Percentiles rank a stretch among this genome's conserved stretches.
Evolutionary conservation across 2,329 filamentous ascomycete species (phyloP).

Genomic region (Colletotrichum sp.): DNA sequence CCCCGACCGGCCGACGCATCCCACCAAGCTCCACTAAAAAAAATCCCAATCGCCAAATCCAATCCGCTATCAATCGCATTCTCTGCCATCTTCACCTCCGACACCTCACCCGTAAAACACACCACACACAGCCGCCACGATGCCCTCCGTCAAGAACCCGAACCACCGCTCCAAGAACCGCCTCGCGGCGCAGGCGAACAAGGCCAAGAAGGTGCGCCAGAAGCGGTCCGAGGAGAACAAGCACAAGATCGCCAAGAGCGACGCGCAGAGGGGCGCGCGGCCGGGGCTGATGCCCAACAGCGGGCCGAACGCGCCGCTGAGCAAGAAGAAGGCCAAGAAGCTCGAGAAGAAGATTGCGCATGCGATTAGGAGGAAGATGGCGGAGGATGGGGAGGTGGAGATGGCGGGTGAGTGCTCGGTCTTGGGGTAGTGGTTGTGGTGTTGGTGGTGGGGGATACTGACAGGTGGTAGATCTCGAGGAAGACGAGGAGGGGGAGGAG

Average conservation of each 20-base stretch:
- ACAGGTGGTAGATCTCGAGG: not conserved
- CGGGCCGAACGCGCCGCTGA: constrained; percentile 55
- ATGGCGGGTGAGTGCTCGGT: constrained; percentile 48
- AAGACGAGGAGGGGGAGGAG: not conserved
- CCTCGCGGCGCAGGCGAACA: constrained; percentile 49
- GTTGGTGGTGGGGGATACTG: not conserved
- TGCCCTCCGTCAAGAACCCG: constrained; percentile 64
- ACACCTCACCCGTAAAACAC: not conserved
- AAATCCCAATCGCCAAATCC: not conserved
- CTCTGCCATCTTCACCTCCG: no score
- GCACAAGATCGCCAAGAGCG: constrained; percentile 45
- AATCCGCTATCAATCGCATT: not conserved
- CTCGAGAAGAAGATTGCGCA: constrained; percentile 58
- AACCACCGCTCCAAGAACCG: constrained; percentile 62
- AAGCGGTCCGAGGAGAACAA: constrained; percentile 44
- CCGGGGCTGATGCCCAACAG: constrained; percentile 60
- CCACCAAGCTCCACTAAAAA: constrained; percentile 15
- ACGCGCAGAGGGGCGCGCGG: constrained; percentile 54
- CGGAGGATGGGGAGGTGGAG: constrained; percentile 52
- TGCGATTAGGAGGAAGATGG: constrained; percentile 58
- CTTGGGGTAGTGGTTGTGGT: not conserved
- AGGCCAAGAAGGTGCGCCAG: constrained; percentile 46
- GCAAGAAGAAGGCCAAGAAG: constrained; percentile 62
- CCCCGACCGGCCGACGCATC: not conserved
- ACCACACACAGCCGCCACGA: constrained; percentile 28